Evolutionary conservation across 2,329 filamentous ascomycete genomes (phyloP).

Genomic region (Zasmidium citrigriseum): DNA sequence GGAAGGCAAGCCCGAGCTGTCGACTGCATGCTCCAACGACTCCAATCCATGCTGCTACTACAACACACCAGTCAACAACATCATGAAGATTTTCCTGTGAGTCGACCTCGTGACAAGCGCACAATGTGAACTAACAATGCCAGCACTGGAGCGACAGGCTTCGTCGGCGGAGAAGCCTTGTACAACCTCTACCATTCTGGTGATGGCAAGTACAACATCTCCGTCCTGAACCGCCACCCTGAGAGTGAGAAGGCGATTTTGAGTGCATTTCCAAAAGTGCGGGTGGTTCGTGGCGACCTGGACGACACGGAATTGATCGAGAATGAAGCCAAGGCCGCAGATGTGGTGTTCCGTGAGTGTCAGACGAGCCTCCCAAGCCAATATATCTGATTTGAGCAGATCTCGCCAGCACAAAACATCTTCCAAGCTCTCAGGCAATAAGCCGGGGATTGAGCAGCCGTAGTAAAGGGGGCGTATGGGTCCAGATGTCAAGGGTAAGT

Average conservation of each 20-base stretch:
- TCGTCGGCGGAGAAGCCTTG: constrained; percentile 10
- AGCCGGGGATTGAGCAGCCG: not conserved
- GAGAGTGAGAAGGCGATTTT: constrained; percentile 13
- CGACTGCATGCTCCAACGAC: not conserved
- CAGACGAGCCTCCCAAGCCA: not conserved
- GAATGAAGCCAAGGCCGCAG: constrained; percentile 8
- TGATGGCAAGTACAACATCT: not conserved
- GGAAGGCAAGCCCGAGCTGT: not conserved
- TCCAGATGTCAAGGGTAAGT: constrained; percentile 54
- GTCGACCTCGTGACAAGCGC: not conserved
- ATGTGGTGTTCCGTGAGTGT: constrained; percentile 8
- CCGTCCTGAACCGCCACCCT: constrained; percentile 4
- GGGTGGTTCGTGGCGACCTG: constrained; percentile 14
- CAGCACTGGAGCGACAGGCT: constrained; percentile 13
- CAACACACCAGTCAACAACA: not conserved
- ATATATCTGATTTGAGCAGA: not conserved
- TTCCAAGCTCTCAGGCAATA: constrained; percentile 5
- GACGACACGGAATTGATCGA: constrained; percentile 10
- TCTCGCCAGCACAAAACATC: constrained; percentile 10
- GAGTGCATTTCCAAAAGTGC: constrained; percentile 4
- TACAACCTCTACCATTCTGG: constrained; percentile 3
- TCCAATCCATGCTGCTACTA: not conserved
- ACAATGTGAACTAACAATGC: not conserved
- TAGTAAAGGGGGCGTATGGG: constrained; percentile 19
- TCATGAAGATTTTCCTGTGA: constrained; percentile 6